Conservation (phyloP, 1,284 basidiomycete species). For the Apiotrichum domesticum region DNA sequence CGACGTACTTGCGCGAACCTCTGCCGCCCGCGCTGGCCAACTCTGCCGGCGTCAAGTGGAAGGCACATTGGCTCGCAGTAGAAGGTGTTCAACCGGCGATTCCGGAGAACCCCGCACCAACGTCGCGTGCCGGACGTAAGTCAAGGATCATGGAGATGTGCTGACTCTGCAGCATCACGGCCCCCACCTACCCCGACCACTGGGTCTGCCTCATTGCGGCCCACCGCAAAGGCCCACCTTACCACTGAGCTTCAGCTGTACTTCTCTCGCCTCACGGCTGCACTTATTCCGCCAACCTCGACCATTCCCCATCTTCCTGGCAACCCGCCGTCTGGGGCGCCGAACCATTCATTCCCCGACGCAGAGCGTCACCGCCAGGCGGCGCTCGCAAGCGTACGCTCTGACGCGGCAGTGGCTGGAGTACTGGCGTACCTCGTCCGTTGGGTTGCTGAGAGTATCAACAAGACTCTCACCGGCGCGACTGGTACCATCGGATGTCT, state of each 20-base stretch:
- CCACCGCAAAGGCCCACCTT: slow-evolving; percentile 76
- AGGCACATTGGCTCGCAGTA: slow-evolving; percentile 93
- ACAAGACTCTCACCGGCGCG: slow-evolving; percentile 51
- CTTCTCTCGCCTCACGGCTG: slow-evolving; percentile 83
- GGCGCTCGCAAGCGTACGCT: slow-evolving; percentile 78
- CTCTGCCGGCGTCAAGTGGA: slow-evolving; percentile 46
- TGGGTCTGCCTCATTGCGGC: slow-evolving; percentile 36
- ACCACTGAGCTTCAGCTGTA: slow-evolving; percentile 94
- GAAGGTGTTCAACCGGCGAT: slow-evolving; percentile 96
- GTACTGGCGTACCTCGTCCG: slow-evolving; percentile 92
- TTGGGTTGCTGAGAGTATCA: slow-evolving; percentile 86
- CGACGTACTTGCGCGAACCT: slow-evolving; percentile 62
- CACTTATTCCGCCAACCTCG: slow-evolving; percentile 60
- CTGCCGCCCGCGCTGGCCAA: slow-evolving; percentile 35
- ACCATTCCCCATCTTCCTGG: slow-evolving; percentile 43
- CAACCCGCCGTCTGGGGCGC: slow-evolving; percentile 16
- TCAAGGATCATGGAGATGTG: neutral
- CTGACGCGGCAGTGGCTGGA: slow-evolving; percentile 87
- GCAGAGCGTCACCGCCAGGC: slow-evolving; percentile 63
- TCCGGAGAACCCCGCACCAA: slow-evolving; percentile 82
- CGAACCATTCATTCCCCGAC: slow-evolving; percentile 26
- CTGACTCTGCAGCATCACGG: slow-evolving; percentile 24
- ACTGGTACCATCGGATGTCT: slow-evolving; percentile 68
- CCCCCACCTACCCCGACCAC: slow-evolving; percentile 21
- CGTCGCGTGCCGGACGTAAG: slow-evolving; percentile 31